Evolutionary conservation across 768 basidiomycete species (phyloP).

Genomic region (Lepiota venenata): DNA sequence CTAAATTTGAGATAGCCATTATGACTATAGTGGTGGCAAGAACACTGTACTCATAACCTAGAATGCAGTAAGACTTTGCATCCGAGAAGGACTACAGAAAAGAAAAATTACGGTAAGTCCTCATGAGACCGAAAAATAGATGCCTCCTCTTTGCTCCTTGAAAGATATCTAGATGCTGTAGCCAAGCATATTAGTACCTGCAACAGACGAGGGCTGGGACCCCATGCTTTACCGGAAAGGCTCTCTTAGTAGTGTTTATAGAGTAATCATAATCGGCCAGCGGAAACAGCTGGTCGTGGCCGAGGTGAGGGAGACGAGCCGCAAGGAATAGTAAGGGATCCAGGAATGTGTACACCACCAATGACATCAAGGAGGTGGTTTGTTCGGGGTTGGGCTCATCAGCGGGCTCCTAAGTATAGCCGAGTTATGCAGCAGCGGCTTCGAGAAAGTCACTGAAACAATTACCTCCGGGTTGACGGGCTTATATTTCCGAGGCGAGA

Average conservation of each 20-base stretch:
- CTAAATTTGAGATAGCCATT: constrained; percentile 26
- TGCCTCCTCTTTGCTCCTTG: constrained; percentile 36
- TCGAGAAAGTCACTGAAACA: not conserved
- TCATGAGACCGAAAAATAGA: constrained; percentile 43
- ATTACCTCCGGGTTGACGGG: constrained; percentile 45
- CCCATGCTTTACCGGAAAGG: constrained; percentile 20
- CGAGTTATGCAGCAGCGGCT: not conserved
- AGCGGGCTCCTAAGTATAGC: constrained; percentile 27
- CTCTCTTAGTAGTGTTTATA: constrained; percentile 20
- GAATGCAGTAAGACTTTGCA: not conserved
- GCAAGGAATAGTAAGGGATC: constrained; percentile 48
- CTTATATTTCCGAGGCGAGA: constrained; percentile 48
- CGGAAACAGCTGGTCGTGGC: constrained; percentile 53
- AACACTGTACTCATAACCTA: constrained; percentile 28
- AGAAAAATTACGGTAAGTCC: constrained; percentile 27
- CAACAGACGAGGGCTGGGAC: not conserved
- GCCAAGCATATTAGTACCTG: not conserved
- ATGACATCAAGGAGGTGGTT: constrained; percentile 42
- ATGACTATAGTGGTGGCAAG: constrained; percentile 27
- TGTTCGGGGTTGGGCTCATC: constrained; percentile 44
- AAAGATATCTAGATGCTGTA: constrained; percentile 37
- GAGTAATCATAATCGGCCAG: constrained; percentile 60
- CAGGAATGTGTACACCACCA: constrained; percentile 48
- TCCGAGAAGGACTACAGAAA: not conserved
- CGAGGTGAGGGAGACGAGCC: constrained; percentile 42